Percentiles rank a stretch among this genome's conserved stretches.
Conservation (phyloP, 2,329 filamentous ascomycete genomes). For the Microcyclospora pomicola region DNA sequence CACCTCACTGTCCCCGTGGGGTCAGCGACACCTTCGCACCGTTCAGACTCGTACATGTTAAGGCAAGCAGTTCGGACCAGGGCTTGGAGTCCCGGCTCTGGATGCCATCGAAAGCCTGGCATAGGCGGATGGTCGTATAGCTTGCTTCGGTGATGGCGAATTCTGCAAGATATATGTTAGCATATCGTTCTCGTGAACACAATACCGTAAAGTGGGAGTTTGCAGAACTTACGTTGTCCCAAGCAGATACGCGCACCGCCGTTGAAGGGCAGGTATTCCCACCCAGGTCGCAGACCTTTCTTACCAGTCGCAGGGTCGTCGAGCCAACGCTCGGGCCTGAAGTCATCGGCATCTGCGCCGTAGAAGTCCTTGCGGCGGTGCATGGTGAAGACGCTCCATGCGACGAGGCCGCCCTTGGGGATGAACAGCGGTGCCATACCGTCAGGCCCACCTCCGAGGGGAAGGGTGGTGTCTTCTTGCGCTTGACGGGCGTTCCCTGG, state of each 20-base stretch:
- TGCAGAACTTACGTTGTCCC: conserved; percentile 3
- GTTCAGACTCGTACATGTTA: conserved; percentile 18
- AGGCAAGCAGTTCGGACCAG: conserved; percentile 18
- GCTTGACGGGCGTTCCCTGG: conserved; percentile 67
- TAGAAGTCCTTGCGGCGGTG: conserved; percentile 48
- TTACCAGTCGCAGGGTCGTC: conserved; percentile 16
- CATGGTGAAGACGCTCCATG: conserved; percentile 57
- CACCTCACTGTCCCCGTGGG: background rate
- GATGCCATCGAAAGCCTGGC: conserved; percentile 51
- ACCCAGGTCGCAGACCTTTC: conserved; percentile 21
- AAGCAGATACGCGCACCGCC: conserved; percentile 24
- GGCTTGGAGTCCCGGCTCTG: conserved; percentile 17
- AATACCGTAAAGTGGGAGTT: too few relatives aligned
- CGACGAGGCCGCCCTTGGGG: conserved; percentile 50
- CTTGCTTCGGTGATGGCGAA: conserved; percentile 66
- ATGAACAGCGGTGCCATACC: conserved; percentile 47
- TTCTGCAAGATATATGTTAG: conserved; percentile 34
- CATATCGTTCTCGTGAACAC: too few relatives aligned
- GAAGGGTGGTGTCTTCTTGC: conserved; percentile 60
- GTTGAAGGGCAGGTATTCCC: conserved; percentile 27
- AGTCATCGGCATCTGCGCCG: conserved; percentile 31
- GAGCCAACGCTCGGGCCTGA: conserved; percentile 26
- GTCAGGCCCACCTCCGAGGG: conserved; percentile 44
- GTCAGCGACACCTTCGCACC: conserved; percentile 19
- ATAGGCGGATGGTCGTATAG: conserved; percentile 57